A percentile compares a stretch with the other conserved stretches of the same genome.
Conservation (phyloP, 228 moss, liverwort and hornwort genomes). For the Sphagnum magellanicum region DNA sequence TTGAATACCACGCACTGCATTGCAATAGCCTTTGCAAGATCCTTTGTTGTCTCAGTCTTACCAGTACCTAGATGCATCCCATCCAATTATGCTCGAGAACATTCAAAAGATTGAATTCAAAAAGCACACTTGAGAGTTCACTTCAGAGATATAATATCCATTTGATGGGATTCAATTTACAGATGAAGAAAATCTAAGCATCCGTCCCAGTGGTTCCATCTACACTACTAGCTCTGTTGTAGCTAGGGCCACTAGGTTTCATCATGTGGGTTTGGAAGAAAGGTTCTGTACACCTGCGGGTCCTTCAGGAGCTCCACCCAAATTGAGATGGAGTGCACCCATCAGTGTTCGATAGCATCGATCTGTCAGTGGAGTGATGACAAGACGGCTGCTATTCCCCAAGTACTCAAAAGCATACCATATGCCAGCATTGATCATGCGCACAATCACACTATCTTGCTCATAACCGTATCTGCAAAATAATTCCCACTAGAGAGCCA, state of each 20-base stretch:
- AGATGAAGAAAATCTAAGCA: not conserved
- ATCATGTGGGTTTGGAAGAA: no score
- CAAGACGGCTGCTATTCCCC: constrained; percentile 57
- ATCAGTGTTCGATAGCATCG: constrained; percentile 68
- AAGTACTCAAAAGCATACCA: constrained; percentile 65
- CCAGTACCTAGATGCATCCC: constrained; percentile 33
- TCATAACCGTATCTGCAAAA: constrained; percentile 54
- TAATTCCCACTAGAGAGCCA: not conserved
- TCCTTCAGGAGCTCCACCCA: constrained; percentile 70
- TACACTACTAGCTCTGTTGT: no score
- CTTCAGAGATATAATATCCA: no score
- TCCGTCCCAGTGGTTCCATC: no score
- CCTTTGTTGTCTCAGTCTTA: constrained; percentile 66
- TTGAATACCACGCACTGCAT: constrained; percentile 72
- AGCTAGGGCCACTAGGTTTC: no score
- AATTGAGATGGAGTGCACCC: constrained; percentile 70
- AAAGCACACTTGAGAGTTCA: no score
- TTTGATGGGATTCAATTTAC: not conserved
- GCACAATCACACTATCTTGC: constrained; percentile 52
- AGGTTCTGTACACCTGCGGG: constrained; percentile 34
- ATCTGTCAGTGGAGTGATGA: constrained; percentile 70
- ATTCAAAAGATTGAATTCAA: not conserved
- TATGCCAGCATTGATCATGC: constrained; percentile 64
- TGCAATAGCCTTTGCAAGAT: constrained; percentile 65
- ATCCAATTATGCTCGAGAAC: not conserved